Base-by-base conservation (phyloP, 164 flowering plant genomes). In the Annona squamosa region DNA sequence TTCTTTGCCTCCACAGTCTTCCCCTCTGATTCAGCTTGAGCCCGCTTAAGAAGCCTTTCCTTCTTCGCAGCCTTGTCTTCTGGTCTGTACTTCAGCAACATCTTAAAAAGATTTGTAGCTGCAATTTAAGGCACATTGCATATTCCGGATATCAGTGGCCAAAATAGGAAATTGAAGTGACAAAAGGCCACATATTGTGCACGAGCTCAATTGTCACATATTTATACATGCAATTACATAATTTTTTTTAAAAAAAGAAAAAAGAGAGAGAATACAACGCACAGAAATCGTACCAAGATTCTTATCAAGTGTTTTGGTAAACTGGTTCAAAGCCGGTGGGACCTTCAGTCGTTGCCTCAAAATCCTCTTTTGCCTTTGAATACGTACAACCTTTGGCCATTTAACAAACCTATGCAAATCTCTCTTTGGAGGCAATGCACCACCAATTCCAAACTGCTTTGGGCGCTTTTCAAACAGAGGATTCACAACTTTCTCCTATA, bases 391-490 rank as follows among this genome's bases (percentile, higher is more conserved):
- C 19, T 76, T 79, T 3, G 82, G 82, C 82, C 79, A 79, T 62
- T 77, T 79, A 10, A 79, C 82, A 57, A 77, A 79, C 42, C 79
- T 71, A 45, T 79, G 82, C 66, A 79, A 46, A 74, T 79, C 82
- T 68, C 68, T 73, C 47, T 80, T 80, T 6, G 82, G 82, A n/a
- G 82, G 82, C 45, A 80, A 62, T 46, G 82, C 82, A 19, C 82
- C 82, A 42, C 80, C 82, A 69, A 80, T 80, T 10, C 94, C 94
- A 71, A 90, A 90, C 72, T 90, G 94, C 85, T 90, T 87, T 2
- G 92, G 82, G 2, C 89, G 82, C 84, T 88, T 90, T 83, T 90
- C 94, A 73, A 85, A 88, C 68, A 88, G 74, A 0, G 94, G 92
- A 69, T 90, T 90, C 68, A 78, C 82, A 56, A 77, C 83, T 75